Evolutionary conservation across 2,329 filamentous ascomycete species (phyloP), one percentile per base, ranked within the genome.

Genomic region (Plectosphaerella sp.): DNA sequence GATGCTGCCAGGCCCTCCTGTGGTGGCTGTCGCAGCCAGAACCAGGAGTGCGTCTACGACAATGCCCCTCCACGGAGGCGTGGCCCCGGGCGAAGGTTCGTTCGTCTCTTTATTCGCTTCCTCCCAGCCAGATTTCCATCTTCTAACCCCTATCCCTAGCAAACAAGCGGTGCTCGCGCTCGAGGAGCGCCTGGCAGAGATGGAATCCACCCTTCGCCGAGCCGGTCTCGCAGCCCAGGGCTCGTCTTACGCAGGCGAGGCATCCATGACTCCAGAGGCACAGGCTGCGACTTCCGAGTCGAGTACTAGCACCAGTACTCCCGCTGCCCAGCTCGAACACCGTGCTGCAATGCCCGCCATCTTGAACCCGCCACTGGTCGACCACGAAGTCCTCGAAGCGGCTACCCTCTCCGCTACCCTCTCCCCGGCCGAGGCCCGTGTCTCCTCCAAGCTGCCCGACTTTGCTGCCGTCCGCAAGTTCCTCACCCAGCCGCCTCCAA

Each of bases 141-240:
- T 54, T 15, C 4, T 3, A 2, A n/a, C 24, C 6, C 2, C 7
- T n/a, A n/a, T 18, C 20, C 9, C 6, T 22, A 57, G 54, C 28
- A 57, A 57, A 51, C 52, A 53, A 47, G 55, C 55, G 35, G 52
- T 57, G 3, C 50, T 50, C 20, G 50, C 53, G 7, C 51, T 57
- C 16, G 54, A 57, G 10, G 54, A 57, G 16, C 45, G 54, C 5
- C 46, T 57, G 6, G 55, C 54, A 10, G 53, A 53, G 18, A 57
- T 57, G 54, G 54, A 57, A 25, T 47, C 54, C 3, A 48, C 52
- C 5, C 48, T 57, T 3, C 45, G 35, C 8, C 45, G 35, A 11
- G 45, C 45, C 25, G 45, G 45, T 10, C 24, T 47, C 20, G 28
- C 45, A n/a, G 20, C 20, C 5, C 20, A 45, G 15, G 11, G 5